Base-by-base conservation (phyloP, 2,329 filamentous ascomycete genomes). In the Ceratocystis huliohia region DNA sequence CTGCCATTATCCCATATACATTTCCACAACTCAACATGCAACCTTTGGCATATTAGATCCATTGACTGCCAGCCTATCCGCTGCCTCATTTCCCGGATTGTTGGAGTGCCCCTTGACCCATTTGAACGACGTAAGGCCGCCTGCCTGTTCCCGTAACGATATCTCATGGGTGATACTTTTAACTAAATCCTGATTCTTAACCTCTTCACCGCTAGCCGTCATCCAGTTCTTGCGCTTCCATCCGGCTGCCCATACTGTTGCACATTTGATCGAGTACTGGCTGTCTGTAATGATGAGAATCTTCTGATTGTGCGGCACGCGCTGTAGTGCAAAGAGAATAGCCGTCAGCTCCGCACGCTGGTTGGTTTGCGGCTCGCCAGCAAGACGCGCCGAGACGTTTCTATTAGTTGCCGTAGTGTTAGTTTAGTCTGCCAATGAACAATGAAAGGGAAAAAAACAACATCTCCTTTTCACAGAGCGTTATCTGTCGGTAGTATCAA, bases 261-360 rank as follows among this genome's bases (percentile, higher is more conserved):
- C 84, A 73, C 93, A 97, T 70, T 92, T 87, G 75, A 96, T 96
- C 1, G 89, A 83, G 76, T 97, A 97, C 72, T 86, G 86, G 75
- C 89, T 94, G 76, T 99, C 94, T n/a, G 87, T 91, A 73, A 87
- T 82, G 70, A 99, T 95, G 66, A 86, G 82, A 13, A 95, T 82
- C 68, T 85, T 80, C 67, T 88, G 82, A 67, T 86, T 80, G 17
- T 82, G 76, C 0, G 89, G 86, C 1, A 87, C 85, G 59, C 87
- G 83, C 72, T 96, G 85, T 25, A 97, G 80, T 0, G 92, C 92
- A 67, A 92, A 88, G 37, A 89, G 79, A 69, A 97, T 88, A 6
- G 91, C 94, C 28, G 89, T 92, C 67, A 99, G 80, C 77, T 99
- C 94, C n/a, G 93, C 94, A 2, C 94, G 88, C 75, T 97, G 91